These are phyloP conservation scores for Cladosporium sp. DNA, from an alignment of 2,329 filamentous ascomycete species.

Conservation along the genomic window DNA sequence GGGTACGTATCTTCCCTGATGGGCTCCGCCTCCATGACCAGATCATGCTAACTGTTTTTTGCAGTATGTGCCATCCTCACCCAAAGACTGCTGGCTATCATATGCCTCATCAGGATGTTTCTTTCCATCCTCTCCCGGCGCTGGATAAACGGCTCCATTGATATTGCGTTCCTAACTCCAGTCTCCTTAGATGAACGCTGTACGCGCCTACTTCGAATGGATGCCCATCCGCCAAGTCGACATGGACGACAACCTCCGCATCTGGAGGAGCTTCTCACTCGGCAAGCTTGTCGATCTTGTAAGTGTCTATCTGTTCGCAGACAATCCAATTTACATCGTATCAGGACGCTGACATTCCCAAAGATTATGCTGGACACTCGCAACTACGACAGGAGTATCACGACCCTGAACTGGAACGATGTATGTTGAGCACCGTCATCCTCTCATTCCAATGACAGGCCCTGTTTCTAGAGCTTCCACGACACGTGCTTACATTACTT, in stretches of 20 bases:
- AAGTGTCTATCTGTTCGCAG: background rate
- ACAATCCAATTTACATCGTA: background rate
- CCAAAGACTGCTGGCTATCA: background rate
- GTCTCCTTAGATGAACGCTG: slow-evolving; percentile 42
- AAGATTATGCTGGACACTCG: slow-evolving; percentile 45
- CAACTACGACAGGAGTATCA: slow-evolving; percentile 46
- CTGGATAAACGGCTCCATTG: background rate
- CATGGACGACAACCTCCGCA: slow-evolving; percentile 45
- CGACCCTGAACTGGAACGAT: slow-evolving; percentile 55
- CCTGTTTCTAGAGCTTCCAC: background rate
- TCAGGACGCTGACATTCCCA: background rate
- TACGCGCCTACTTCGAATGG: slow-evolving; percentile 46
- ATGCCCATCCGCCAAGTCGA: slow-evolving; percentile 47
- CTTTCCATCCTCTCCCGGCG: background rate
- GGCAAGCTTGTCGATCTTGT: slow-evolving; percentile 43
- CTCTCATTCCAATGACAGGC: background rate
- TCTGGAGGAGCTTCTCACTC: slow-evolving; percentile 45
- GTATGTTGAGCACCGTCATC: background rate
- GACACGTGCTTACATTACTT: background rate
- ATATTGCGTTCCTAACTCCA: background rate
- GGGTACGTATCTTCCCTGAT: background rate
- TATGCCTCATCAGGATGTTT: background rate
- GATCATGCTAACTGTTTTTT: background rate
- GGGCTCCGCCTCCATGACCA: background rate
- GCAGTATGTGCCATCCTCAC: background rate